phyloP scores from a whole-genome alignment of 352 stramenopile genomes.

The Pythium plurisporium region DNA sequence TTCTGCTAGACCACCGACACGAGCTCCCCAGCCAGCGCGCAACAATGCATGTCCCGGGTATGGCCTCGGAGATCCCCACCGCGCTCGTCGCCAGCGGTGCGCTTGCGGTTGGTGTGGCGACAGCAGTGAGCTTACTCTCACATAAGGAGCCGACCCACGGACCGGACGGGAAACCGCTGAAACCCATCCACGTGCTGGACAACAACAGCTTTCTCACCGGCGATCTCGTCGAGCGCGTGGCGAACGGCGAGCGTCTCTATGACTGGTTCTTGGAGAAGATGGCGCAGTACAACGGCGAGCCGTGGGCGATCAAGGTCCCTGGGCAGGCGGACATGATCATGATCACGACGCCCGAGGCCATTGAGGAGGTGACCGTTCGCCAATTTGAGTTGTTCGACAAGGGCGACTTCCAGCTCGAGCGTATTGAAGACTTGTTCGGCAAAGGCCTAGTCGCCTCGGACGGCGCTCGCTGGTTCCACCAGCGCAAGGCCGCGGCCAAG shows the following conservation, averaged over 20 bases:
- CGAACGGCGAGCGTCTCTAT: slow-evolving; percentile 6
- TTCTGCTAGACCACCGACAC: too few relatives aligned
- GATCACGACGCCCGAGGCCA: slow-evolving; percentile 17
- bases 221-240: slow-evolving; percentile 17
- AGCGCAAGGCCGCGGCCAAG: slow-evolving; percentile 26
- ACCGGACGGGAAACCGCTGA: slow-evolving; percentile 19
- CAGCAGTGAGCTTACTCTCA: neutral
- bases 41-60: neutral
- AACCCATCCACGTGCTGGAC: slow-evolving; percentile 26
- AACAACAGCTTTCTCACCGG: slow-evolving; percentile 12
- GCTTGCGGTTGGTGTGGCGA: neutral
- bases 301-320: slow-evolving; percentile 21
- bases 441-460: slow-evolving; percentile 23
- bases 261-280: slow-evolving; percentile 19
- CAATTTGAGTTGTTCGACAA: slow-evolving; percentile 37
- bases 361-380: slow-evolving; percentile 32
- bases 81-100: neutral
- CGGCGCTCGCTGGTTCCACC: slow-evolving; percentile 28
- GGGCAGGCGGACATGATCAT: slow-evolving; percentile 21
- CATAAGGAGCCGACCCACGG: neutral
- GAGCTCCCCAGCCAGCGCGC: neutral
- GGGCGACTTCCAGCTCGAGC: slow-evolving; percentile 20
- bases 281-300: slow-evolving; percentile 20
- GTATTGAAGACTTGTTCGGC: slow-evolving; percentile 24
- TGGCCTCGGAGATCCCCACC: neutral